phyloP scores from a whole-genome alignment of 73 alveolate species.

The Paramecium sexaurelia region DNA sequence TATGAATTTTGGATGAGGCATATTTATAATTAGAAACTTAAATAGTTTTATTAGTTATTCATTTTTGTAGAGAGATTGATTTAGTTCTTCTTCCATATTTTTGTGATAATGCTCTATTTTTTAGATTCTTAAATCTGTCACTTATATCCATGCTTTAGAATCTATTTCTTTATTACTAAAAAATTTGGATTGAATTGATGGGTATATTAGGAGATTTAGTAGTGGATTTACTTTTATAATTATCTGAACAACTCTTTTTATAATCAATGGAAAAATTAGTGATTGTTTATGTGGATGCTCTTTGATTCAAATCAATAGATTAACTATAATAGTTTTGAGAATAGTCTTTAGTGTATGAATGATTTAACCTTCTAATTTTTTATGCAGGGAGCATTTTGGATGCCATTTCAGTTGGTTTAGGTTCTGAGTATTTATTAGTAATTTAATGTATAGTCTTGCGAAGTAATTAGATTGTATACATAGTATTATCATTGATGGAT shows the following conservation, averaged over 20 bases:
- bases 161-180: neutral
- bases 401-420: neutral
- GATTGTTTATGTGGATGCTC: neutral
- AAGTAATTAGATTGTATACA: neutral
- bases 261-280: neutral
- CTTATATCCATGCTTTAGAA: neutral
- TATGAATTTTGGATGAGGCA: neutral
- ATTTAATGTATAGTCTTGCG: neutral
- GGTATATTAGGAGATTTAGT: neutral
- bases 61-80: neutral
- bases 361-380: neutral
- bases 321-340: neutral
- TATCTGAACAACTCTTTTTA: neutral
- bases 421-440: neutral
- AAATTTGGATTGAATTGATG: neutral
- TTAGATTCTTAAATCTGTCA: neutral
- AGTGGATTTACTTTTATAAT: neutral
- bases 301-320: neutral
- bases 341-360: neutral
- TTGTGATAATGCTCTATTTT: neutral
- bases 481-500: neutral
- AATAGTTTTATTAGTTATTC: neutral
- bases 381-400: neutral
- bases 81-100: neutral
- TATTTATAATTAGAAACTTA: neutral